Base-by-base conservation (phyloP, 768 basidiomycete species). In the Lactarius sanguifluus region DNA sequence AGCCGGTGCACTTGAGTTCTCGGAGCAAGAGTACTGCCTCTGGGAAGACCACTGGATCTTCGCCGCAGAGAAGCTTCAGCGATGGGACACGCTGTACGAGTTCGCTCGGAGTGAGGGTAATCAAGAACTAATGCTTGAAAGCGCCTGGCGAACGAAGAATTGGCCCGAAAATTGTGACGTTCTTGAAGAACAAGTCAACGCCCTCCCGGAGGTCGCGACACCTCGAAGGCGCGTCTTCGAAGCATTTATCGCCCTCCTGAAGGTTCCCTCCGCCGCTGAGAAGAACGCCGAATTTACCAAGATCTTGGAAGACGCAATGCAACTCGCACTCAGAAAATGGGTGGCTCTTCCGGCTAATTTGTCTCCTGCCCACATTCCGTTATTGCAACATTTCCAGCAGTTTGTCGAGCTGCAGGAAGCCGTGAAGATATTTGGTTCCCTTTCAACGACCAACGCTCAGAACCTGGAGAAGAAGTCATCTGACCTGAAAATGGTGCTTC, bases 1-100 rank as follows among this genome's bases (percentile, higher is more conserved):
- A 56, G 81, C 85, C 4, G 93, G 94, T 5, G 79, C 84, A 7
- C 86, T 97, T 61, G 88, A 95, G 1, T 98, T 96, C 79, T 90
- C 91, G 15, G 97, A 99, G 76, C 82, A 90, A 1, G 97, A 99
- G 76, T 98, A 96, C 75, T 94, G 92, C 72, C 80, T 99, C 23
- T 99, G 97, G 97, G 97, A 99, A 73, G 97, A 99, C 75, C 97
- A 99, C 75, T 99, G 97, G 96, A 91, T 99, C 66, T 79, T 96
- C 9, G 85, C 95, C 1, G 90, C 94, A 0, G 93, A 96, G 78
- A 99, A 99, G 76, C 81, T 99, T 20, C 97, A 98, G 74, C 92
- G 97, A 68, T 99, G 97, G 97, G 97, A 99, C 66, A 85, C 91
- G 25, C 82, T 99, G 5, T 86, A 91, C 69, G 97, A 99, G 61